Base-by-base conservation (phyloP, 768 basidiomycete genomes). In the Tylopilus felleus region DNA sequence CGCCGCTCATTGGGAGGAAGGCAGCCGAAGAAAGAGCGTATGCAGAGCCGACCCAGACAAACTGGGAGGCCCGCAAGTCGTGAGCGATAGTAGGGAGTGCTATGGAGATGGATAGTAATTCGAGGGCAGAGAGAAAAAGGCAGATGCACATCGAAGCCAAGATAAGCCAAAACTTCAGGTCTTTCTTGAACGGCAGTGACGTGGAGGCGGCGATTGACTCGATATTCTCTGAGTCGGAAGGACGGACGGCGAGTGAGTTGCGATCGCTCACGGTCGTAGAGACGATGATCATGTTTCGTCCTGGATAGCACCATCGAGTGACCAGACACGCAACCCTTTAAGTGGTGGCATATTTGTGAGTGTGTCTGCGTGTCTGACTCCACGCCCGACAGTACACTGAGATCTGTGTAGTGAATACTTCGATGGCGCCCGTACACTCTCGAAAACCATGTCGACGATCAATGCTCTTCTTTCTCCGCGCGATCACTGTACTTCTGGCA, bases 11-110 rank as follows among this genome's bases (percentile, higher is more conserved):
- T 1, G 75, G 76, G 12, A 77, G 63, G 36, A 75, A 61, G 0
- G 72, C 73, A 2, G 74, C 73, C 9, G 68, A 64, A 2, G 73
- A 58, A 10, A 77, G 64, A 13, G 70, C 66, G 42, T 73, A 77
- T 0, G 73, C 66, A 4, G 67, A 65, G 2, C 69, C 74, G 21
- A 75, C 63, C 75, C 75, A 76, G n/a, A 63, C 49, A 36, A 72
- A 74, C 40, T 69, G 65, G 8, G 57, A 54, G 0, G 63, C 62
- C 3, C 55, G 54, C 8, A 74, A 52, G 5, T 60, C 66, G 25
- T 63, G 49, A 6, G 66, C 64, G 49, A 74, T 74, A 21, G 66
- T 67, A 3, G 73, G 73, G 10, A 74, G 67, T 5, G 71, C 73
- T 1, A 67, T 71, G 17, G 64, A 55, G 28, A 68, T 60, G 14